Base-by-base conservation (phyloP, 2,329 filamentous ascomycete species). In the Neoscytalidium dimidiatum region DNA sequence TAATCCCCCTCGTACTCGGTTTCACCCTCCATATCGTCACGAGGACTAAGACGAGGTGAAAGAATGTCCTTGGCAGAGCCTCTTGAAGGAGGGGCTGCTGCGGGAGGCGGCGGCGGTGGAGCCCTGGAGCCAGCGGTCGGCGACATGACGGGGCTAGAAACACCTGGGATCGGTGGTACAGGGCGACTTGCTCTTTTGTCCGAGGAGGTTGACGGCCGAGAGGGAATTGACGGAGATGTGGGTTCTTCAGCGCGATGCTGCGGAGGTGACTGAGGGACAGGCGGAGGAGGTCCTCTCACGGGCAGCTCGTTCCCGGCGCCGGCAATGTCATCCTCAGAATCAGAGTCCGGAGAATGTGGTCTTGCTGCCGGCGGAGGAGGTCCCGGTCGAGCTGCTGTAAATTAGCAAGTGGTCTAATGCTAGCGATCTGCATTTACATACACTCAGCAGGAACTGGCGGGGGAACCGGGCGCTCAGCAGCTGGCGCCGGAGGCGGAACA, bases 1-100 rank as follows among this genome's bases (percentile, higher is more conserved):
- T 98, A 98, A 74, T 98, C 95, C 6, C 94, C 95, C 74, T 99
- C 95, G 73, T 98, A 98, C 73, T 97, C 94, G 0, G 92, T 96
- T 35, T 92, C 85, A 72, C 96, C 93, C 66, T 91, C 92, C 66
- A 90, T 90, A 28, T 88, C 89, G 14, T 90, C 89, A 44, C 85
- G 79, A 2, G 67, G 43, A 14, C 67, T 66, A n/a, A 63, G 52
- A 23, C 69, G 73, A 57, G 68, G 71, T 17, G 71, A 66, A 3
- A 72, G 69, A 23, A 68, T 70, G 19, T 78, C 76, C 29, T 68
- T 69, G 31, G 74, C 76, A 2, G 64, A 65, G 33, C 76, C 74
- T n/a, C 78, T 74, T 62, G 72, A 76, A n/a, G 75, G 74, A 51
- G 77, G 76, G 13, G 74, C 74, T 28, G 72, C 71, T 26, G 72